These are phyloP conservation scores for Verticillium alfalfae DNA, from an alignment of 2,329 filamentous ascomycete species.

Conservation along the genomic window DNA sequence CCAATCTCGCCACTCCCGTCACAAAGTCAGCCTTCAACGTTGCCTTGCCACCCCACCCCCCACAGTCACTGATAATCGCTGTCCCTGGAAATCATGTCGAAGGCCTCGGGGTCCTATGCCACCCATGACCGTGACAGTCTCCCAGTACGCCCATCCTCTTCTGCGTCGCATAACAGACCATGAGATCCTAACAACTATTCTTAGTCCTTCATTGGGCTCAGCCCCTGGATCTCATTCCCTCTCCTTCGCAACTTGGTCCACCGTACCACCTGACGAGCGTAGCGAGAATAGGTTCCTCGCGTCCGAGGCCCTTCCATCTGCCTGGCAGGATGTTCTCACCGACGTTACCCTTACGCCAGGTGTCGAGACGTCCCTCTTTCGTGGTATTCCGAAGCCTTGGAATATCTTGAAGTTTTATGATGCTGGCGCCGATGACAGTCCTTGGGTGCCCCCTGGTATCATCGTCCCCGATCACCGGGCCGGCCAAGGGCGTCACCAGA, in stretches of 20 bases:
- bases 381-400: constrained; percentile 14
- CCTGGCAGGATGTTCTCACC: background rate
- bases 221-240: background rate
- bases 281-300: constrained; percentile 4
- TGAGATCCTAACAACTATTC: background rate
- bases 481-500: constrained; percentile 17
- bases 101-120: background rate
- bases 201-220: constrained; percentile 2
- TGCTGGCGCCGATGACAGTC: constrained; percentile 26
- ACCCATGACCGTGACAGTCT: background rate
- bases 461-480: constrained; percentile 22
- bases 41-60: background rate
- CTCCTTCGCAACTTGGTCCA: background rate
- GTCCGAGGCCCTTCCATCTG: background rate
- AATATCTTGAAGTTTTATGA: constrained; percentile 27
- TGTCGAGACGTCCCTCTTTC: background rate
- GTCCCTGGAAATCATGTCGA: background rate
- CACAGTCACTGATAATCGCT: background rate
- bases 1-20: background rate
- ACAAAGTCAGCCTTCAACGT: background rate
- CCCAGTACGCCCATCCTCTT: background rate
- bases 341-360: background rate
- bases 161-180: background rate
- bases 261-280: background rate
- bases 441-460: constrained; percentile 34